Conservation (phyloP, 2,329 filamentous ascomycete genomes). For the Colletotrichum paranaense region DNA sequence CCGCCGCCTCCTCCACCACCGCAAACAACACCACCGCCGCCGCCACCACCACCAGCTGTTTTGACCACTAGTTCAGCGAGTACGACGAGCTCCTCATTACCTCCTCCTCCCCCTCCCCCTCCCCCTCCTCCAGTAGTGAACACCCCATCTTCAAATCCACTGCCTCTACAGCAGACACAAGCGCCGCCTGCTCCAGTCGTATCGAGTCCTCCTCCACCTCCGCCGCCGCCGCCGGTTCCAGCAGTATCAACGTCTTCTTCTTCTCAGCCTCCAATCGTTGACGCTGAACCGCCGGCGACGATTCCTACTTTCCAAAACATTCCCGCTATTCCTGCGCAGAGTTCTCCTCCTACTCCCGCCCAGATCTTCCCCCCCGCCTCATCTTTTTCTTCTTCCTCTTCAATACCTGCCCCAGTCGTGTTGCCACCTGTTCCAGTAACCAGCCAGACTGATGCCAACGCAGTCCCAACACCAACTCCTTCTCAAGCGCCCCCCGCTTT, state of each 20-base stretch:
- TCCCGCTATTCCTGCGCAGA: conserved; percentile 20
- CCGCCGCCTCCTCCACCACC: conserved; percentile 7
- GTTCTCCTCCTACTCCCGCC: conserved; percentile 7
- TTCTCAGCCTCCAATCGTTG: conserved; percentile 18
- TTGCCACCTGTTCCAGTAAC: conserved; percentile 41
- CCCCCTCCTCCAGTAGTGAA: conserved; percentile 32
- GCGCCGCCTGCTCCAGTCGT: conserved; percentile 24
- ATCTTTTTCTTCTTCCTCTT: conserved; percentile 1
- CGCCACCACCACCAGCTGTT: conserved; percentile 20
- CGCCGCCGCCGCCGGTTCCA: conserved; percentile 20
- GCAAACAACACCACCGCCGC: conserved; percentile 2
- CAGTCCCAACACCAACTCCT: conserved; percentile 36
- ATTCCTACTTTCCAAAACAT: conserved; percentile 33
- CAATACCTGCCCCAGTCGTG: conserved; percentile 17
- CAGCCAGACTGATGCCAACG: conserved; percentile 51
- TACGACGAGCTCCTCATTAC: conserved; percentile 48
- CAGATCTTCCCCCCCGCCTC: conserved; percentile 6
- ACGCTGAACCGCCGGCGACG: conserved; percentile 27
- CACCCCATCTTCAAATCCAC: conserved; percentile 12
- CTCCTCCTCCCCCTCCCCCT: conserved; percentile 36
- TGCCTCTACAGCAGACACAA: conserved; percentile 19
- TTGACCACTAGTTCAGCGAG: conserved; percentile 44
- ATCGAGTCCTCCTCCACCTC: conserved; percentile 32
- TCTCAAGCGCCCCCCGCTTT: conserved; percentile 24
- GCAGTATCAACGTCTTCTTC: conserved; percentile 18